Evolutionary conservation across 352 stramenopile species (phyloP), one percentile per base, ranked within the genome.

Genomic region (Pythium diclinum): DNA sequence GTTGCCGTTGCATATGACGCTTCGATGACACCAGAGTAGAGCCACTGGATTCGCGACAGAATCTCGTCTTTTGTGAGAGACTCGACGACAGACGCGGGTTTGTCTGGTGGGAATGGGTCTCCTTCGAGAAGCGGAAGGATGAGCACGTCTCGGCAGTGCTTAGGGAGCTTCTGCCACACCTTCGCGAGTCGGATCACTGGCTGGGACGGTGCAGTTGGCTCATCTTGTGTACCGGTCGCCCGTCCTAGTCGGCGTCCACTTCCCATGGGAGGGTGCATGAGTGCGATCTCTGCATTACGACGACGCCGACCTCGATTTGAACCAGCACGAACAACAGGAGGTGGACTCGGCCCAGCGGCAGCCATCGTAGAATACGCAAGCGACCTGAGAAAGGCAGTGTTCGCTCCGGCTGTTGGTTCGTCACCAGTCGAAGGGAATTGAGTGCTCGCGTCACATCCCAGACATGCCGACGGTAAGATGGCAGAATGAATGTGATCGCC

Each of bases 321-420:
- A 11, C 61, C 65, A 0, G 60, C 52, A 1, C 56, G 67, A 0
- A 79, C 36, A 47, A 80, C 75, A 21, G 61, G 16, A 16, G 62
- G 56, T 7, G 63, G 48, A n/a, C 33, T 59, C 3, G 47, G 59
- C 3, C 56, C 76, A 5, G 72, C 71, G 17, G 21, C 19, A 51
- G 62, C 76, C 34, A 79, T 73, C 6, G 73, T 83, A 56, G 71
- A 81, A 60, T 81, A 81, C 48, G 76, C 62, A 3, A 81, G 59
- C n/a, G 73, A 74, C 3, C 67, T 56, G 13, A 81, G 23, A n/a
- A 79, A 81, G 14, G 53, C 49, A 11, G 61, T 16, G n/a, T 46
- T 40, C 13, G 28, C 16, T 52, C 19, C 21, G 54, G 38, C 36
- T 8, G 40, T 21, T 25, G 32, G 25, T 3, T 63, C 55, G 6